Conservation (phyloP, 2,329 filamentous ascomycete species). For the Nemania sp. region DNA sequence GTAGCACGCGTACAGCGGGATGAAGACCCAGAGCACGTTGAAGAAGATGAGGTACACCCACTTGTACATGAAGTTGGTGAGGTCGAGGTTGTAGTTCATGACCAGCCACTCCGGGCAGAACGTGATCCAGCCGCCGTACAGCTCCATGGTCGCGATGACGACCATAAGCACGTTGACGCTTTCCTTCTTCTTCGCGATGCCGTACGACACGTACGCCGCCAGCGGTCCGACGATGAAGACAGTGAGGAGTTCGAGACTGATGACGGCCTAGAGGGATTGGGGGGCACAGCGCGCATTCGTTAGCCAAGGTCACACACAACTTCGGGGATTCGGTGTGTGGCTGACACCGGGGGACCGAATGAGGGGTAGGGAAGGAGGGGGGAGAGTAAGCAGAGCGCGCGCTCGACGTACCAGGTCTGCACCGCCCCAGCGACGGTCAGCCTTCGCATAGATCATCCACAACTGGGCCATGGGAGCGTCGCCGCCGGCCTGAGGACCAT, state of each 20-base stretch:
- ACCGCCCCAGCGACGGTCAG: constrained; percentile 66
- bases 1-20: constrained; percentile 64
- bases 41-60: constrained; percentile 73
- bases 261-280: constrained; percentile 50
- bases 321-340: not conserved
- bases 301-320: not conserved
- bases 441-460: constrained; percentile 72
- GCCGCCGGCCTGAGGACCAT: constrained; percentile 62
- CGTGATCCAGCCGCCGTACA: constrained; percentile 73
- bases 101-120: constrained; percentile 72
- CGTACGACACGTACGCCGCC: constrained; percentile 63
- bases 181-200: constrained; percentile 59
- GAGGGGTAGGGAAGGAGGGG: not conserved
- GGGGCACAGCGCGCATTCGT: not conserved
- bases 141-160: constrained; percentile 66
- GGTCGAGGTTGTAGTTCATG: constrained; percentile 64
- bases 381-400: constrained; percentile 5
- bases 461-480: constrained; percentile 60
- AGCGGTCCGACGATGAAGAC: constrained; percentile 66
- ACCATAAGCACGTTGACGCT: constrained; percentile 66
- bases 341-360: not conserved
- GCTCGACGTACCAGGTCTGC: constrained; percentile 57
- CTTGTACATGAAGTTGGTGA: constrained; percentile 69
- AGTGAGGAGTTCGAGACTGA: constrained; percentile 68
- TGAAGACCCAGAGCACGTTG: constrained; percentile 69